Evolutionary conservation across 2,329 filamentous ascomycete genomes (phyloP).

Genomic region (Graphilbum sp.): DNA sequence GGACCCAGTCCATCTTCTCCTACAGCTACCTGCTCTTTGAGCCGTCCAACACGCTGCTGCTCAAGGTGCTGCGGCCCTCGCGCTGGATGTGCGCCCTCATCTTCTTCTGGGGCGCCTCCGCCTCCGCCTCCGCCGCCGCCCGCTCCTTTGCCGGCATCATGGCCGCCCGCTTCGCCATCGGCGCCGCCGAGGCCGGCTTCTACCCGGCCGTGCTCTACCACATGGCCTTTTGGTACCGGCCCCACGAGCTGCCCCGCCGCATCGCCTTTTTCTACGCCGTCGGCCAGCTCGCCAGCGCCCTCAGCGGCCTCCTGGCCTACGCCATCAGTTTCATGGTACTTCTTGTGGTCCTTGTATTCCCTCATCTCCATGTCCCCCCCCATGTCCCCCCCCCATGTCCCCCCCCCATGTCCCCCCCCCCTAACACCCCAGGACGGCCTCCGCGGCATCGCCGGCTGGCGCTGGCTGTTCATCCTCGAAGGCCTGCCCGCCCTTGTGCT

Average conservation of each 20-base stretch:
- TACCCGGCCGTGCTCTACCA: conserved; percentile 20
- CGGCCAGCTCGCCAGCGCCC: conserved; percentile 17
- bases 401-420: too few relatives aligned
- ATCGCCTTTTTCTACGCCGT: conserved; percentile 22
- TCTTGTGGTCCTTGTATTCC: conserved; percentile 11
- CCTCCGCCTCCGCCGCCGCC: conserved; percentile 18
- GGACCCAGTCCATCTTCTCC: conserved; percentile 23
- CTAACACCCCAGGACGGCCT: conserved; percentile 1
- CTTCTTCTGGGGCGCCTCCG: conserved; percentile 19
- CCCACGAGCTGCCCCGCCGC: conserved; percentile 17
- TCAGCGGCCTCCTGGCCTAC: conserved; percentile 20
- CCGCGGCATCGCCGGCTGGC: conserved; percentile 33
- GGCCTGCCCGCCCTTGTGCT: conserved; percentile 45
- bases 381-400: too few relatives aligned
- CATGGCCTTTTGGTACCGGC: conserved; percentile 23
- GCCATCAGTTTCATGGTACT: conserved; percentile 19
- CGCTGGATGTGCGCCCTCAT: conserved; percentile 20
- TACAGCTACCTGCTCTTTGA: conserved; percentile 23
- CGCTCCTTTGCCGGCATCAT: conserved; percentile 20
- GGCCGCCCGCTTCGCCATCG: conserved; percentile 20
- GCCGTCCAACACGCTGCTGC: conserved; percentile 20
- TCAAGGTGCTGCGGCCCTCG: conserved; percentile 18
- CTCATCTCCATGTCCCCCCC: too few relatives aligned
- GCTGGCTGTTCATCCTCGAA: conserved; percentile 50
- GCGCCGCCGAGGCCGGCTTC: conserved; percentile 19